phyloP scores from a whole-genome alignment of 495 filamentous ascomycete genomes.

The Penicillium alfredii region DNA sequence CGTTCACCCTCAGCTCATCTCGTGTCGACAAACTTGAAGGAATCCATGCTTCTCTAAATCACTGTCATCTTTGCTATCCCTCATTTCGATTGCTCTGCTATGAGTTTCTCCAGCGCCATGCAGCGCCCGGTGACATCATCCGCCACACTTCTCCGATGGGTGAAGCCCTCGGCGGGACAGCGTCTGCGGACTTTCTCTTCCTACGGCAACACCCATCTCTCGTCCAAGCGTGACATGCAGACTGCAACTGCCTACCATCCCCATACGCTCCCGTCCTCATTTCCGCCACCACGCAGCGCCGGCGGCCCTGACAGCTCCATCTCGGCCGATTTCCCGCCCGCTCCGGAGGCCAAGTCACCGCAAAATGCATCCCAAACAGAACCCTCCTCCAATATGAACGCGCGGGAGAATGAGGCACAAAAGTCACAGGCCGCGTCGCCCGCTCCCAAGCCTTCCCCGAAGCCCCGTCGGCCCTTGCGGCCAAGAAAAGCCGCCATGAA shows the following conservation, averaged over 20 bases:
- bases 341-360: constrained; percentile 15
- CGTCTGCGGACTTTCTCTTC: constrained; percentile 65
- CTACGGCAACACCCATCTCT: constrained; percentile 44
- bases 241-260: constrained; percentile 75
- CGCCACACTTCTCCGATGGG: constrained; percentile 47
- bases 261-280: constrained; percentile 57
- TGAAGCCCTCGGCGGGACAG: constrained; percentile 36
- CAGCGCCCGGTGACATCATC: constrained; percentile 49
- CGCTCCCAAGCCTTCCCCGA: constrained; percentile 30
- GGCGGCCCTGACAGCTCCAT: constrained; percentile 65
- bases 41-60: too few species aligned
- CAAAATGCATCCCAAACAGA: constrained; percentile 19
- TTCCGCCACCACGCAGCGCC: constrained; percentile 62
- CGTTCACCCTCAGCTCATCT: neutral
- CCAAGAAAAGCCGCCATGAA: constrained; percentile 89
- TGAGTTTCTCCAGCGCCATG: constrained; percentile 34
- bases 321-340: constrained; percentile 41
- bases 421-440: constrained; percentile 39
- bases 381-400: constrained; percentile 21
- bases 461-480: constrained; percentile 60
- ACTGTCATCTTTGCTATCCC: too few species aligned
- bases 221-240: constrained; percentile 60
- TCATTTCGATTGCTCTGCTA: too few species aligned
- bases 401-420: constrained; percentile 62
- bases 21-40: constrained; percentile 9